These are phyloP conservation scores for Agrocybe chaxingu DNA, from an alignment of 768 basidiomycete species.

Conservation along the genomic window DNA sequence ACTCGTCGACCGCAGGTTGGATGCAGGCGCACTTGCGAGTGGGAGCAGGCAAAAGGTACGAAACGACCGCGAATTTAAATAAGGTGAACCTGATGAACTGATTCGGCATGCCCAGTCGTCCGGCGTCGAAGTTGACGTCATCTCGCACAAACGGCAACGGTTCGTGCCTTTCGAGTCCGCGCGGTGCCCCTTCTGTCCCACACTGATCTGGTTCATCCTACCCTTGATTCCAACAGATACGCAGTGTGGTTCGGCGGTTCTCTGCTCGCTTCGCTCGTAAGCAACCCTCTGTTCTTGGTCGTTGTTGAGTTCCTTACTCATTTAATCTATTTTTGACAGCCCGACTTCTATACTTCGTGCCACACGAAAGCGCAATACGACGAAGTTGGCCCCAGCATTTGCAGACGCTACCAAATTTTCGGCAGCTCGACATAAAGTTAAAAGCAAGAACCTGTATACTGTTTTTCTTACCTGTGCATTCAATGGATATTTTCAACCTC, in stretches of 20 bases:
- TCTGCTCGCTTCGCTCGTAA: conserved; percentile 85
- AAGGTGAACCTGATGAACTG: conserved; percentile 4
- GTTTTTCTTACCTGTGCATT: background rate
- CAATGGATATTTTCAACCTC: background rate
- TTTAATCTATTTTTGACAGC: conserved; percentile 40
- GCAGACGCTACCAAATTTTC: conserved; percentile 90
- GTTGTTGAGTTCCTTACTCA: background rate
- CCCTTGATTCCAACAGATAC: conserved; percentile 42
- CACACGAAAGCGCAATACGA: conserved; percentile 95
- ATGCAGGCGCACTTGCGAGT: conserved; percentile 68
- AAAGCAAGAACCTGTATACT: background rate
- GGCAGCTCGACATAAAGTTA: conserved; percentile 71
- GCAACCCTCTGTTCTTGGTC: conserved; percentile 19
- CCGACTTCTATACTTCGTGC: conserved; percentile 93
- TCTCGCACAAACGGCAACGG: conserved; percentile 96
- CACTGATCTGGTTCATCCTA: conserved; percentile 13
- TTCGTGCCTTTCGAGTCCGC: conserved; percentile 27
- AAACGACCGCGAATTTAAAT: conserved; percentile 5
- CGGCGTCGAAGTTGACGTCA: conserved; percentile 97
- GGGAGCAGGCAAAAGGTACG: conserved; percentile 75
- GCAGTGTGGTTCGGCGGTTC: conserved; percentile 99
- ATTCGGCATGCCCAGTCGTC: conserved; percentile 60
- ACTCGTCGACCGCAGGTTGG: conserved; percentile 86
- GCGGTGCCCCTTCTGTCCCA: background rate
- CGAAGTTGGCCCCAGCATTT: conserved; percentile 89